Conservation (phyloP, 164 flowering plant genomes). For the Dillenia suffruticosa region DNA sequence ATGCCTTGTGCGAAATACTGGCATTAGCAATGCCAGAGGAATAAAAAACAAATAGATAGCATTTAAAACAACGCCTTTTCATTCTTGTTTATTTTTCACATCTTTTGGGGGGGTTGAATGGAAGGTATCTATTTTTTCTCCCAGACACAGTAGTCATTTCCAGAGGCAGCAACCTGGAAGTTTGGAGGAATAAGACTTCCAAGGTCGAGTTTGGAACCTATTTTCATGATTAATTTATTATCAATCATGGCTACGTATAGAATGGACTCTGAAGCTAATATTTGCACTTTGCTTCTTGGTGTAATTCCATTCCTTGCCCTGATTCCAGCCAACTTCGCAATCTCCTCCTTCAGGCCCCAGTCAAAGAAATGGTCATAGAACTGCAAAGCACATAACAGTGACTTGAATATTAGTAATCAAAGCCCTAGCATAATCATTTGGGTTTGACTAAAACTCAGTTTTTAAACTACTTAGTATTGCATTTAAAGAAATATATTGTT, state of each 20-base stretch:
- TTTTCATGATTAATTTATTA: constrained; percentile 50
- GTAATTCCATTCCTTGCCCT: constrained; percentile 49
- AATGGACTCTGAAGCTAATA: constrained; percentile 55
- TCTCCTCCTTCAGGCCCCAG: constrained; percentile 62
- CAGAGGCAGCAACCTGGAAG: constrained; percentile 43
- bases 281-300: constrained; percentile 35
- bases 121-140: constrained; percentile 21
- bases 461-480: too few species aligned
- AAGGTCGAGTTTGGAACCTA: constrained; percentile 57
- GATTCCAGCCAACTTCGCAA: constrained; percentile 36
- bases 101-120: too few species aligned
- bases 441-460: too few species aligned
- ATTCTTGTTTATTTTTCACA: too few species aligned
- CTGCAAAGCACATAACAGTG: constrained; percentile 35
- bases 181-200: constrained; percentile 54
- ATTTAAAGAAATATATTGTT: too few species aligned
- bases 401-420: background rate
- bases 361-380: constrained; percentile 80
- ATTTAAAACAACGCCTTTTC: too few species aligned
- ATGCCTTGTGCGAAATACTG: too few species aligned
- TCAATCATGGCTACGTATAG: constrained; percentile 60
- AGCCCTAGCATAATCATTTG: too few species aligned
- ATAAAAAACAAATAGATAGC: too few species aligned
- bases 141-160: constrained; percentile 62
- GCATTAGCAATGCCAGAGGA: too few species aligned